Evolutionary conservation across 2,329 filamentous ascomycete species (phyloP).

Genomic region (Aspergillus tubingensis): DNA sequence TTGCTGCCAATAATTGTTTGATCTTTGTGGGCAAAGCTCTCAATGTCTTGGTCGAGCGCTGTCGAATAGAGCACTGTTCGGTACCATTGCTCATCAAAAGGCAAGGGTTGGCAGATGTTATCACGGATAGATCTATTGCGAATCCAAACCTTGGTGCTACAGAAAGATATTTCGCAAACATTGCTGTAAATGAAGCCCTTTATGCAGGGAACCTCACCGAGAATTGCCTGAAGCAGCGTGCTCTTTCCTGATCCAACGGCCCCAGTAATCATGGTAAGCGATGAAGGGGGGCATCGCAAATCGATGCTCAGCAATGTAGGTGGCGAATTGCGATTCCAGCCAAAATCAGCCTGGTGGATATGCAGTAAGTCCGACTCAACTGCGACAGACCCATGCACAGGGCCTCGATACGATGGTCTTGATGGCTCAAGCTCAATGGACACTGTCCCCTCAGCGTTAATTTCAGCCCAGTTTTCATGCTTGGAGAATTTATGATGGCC

Average conservation of each 20-base stretch:
- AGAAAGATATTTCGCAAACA: background rate
- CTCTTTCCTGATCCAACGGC: background rate
- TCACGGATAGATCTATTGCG: background rate
- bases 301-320: background rate
- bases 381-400: background rate
- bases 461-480: background rate
- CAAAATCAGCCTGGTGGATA: background rate
- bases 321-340: background rate
- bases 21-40: constrained; percentile 72
- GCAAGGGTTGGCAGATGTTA: background rate
- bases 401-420: background rate
- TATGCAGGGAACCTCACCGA: background rate
- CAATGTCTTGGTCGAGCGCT: constrained; percentile 23
- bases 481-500: no score
- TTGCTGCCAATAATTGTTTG: constrained; percentile 76
- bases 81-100: background rate
- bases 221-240: background rate
- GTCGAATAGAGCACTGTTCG: background rate
- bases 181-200: background rate
- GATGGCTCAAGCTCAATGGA: background rate
- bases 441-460: background rate
- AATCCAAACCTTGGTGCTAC: background rate
- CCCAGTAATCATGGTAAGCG: background rate
- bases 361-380: background rate
- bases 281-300: background rate